phyloP scores from a whole-genome alignment of 495 filamentous ascomycete species.

The Penicillium atrosanguineum region DNA sequence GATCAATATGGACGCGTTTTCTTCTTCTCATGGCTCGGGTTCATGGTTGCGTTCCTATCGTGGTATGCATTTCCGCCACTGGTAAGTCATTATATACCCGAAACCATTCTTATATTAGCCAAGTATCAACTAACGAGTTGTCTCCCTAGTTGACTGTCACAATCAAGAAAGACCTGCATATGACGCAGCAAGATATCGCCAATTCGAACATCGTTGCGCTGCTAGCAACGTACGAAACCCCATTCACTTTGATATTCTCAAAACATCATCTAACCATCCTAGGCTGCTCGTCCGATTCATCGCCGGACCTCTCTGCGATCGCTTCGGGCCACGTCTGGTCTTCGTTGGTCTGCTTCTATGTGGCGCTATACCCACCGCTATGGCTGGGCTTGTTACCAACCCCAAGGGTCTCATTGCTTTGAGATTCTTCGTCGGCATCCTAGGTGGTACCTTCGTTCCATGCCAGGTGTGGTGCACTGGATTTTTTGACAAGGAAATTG shows the following conservation, averaged over 20 bases:
- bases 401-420: conserved; percentile 70
- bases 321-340: conserved; percentile 75
- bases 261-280: conserved; percentile 14
- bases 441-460: conserved; percentile 88
- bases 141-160: conserved; percentile 62
- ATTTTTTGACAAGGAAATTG: conserved; percentile 94
- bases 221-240: conserved; percentile 65
- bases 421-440: conserved; percentile 90
- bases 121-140: not conserved
- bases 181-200: conserved; percentile 68
- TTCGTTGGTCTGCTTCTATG: conserved; percentile 73
- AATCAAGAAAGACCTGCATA: conserved; percentile 72
- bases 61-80: conserved; percentile 84
- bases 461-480: conserved; percentile 96
- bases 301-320: conserved; percentile 81
- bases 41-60: conserved; percentile 93
- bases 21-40: conserved; percentile 93
- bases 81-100: conserved; percentile 45
- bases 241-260: not conserved
- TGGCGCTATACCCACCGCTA: conserved; percentile 78
- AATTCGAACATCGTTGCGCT: conserved; percentile 94
- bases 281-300: conserved; percentile 79
- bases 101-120: not conserved
- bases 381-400: conserved; percentile 72
- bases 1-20: conserved; percentile 86